phyloP scores from a whole-genome alignment of 192 early-diverging fungal species.

The Umbelopsis vinacea region DNA sequence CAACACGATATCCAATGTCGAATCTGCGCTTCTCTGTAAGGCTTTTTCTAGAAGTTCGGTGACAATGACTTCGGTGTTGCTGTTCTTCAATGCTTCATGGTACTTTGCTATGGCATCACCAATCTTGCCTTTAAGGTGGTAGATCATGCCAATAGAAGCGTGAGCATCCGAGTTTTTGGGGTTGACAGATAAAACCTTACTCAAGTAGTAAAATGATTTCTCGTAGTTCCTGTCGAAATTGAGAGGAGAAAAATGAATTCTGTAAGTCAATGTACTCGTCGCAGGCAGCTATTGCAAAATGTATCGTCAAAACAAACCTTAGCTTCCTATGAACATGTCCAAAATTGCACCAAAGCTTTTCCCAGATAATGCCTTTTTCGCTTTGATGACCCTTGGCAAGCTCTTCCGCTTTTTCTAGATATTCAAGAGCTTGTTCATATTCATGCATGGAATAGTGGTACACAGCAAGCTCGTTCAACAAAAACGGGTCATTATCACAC shows the following conservation, averaged over 20 bases:
- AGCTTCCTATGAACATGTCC: constrained; percentile 68
- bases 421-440: constrained; percentile 55
- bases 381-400: constrained; percentile 51
- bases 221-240: constrained; percentile 37
- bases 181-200: constrained; percentile 45
- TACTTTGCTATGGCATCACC: constrained; percentile 60
- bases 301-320: constrained; percentile 38
- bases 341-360: constrained; percentile 67
- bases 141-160: constrained; percentile 58
- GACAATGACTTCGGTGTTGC: constrained; percentile 9
- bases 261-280: background rate
- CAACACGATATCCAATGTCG: constrained; percentile 1
- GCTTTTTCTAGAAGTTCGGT: constrained; percentile 11
- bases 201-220: constrained; percentile 43
- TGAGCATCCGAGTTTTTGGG: constrained; percentile 50
- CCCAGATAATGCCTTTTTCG: constrained; percentile 55
- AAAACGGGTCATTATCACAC: constrained; percentile 65
- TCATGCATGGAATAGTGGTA: constrained; percentile 53
- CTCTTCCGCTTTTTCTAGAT: constrained; percentile 56
- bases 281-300: background rate
- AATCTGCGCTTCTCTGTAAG: constrained; percentile 1
- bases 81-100: constrained; percentile 46
- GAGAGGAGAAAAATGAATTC: background rate
- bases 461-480: constrained; percentile 77
- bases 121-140: constrained; percentile 54